A percentile compares a stretch with the other conserved stretches of the same genome.
phyloP scores from a whole-genome alignment of 768 basidiomycete species.

The Suillus bovinus region DNA sequence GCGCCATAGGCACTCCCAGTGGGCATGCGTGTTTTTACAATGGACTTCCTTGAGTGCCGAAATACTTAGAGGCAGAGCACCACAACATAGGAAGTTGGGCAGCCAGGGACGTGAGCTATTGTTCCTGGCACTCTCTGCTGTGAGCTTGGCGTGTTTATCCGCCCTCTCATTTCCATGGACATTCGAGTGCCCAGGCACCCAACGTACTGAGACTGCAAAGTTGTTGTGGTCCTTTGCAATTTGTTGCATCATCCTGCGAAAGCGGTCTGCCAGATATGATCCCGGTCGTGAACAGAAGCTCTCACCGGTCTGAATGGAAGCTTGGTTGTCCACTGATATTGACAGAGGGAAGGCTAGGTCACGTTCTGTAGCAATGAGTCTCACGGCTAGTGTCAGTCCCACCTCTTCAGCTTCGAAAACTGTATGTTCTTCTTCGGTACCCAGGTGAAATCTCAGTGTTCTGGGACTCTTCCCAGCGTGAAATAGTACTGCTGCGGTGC shows the following conservation, averaged over 20 bases:
- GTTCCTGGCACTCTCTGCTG: no score
- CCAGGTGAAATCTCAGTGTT: no score
- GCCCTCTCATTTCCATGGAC: conserved; percentile 6
- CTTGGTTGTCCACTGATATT: background rate
- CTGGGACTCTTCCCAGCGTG: no score
- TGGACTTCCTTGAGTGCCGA: background rate
- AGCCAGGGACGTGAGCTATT: background rate
- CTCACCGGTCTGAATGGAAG: background rate
- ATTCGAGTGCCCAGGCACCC: background rate
- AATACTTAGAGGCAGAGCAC: background rate
- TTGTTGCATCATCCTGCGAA: background rate
- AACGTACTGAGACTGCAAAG: background rate
- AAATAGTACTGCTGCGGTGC: no score
- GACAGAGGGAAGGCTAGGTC: no score
- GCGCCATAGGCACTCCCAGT: background rate
- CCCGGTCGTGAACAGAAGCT: background rate
- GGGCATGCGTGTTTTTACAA: background rate
- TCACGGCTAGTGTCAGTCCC: no score
- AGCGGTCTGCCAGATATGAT: background rate
- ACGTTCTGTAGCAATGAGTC: no score
- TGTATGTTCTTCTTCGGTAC: no score
- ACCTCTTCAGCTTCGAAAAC: no score
- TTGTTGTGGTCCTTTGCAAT: background rate
- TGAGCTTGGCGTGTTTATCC: background rate
- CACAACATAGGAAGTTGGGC: background rate